Evolutionary conservation across 495 filamentous ascomycete species (phyloP).

Genomic region (Neurospora hispaniola): DNA sequence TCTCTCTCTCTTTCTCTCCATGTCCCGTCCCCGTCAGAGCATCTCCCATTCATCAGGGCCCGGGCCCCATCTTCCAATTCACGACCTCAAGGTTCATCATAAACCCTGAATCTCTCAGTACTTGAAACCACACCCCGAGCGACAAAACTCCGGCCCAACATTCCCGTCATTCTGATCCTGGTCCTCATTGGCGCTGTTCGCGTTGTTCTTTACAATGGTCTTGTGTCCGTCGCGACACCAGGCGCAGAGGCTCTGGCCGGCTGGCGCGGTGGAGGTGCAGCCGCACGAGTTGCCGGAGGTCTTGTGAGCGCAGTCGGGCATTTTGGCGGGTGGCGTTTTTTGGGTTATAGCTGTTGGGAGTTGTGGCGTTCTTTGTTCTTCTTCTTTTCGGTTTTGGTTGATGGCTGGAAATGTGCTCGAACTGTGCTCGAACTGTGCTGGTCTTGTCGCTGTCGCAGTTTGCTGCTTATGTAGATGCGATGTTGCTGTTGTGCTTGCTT

Average conservation of each 20-base stretch:
- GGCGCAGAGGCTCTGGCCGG: background rate
- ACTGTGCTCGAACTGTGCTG: background rate
- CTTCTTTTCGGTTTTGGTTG: background rate
- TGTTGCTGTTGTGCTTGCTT: background rate
- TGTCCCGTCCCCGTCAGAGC: background rate
- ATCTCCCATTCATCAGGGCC: background rate
- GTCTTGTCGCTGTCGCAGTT: background rate
- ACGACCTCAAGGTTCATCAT: background rate
- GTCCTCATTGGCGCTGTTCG: background rate
- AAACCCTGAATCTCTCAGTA: background rate
- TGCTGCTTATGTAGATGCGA: background rate
- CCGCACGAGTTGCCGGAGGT: background rate
- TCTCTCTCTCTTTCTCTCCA: background rate
- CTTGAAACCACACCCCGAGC: background rate
- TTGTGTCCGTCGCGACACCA: background rate
- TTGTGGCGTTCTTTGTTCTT: background rate
- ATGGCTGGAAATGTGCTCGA: background rate
- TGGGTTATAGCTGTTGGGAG: background rate
- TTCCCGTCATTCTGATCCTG: background rate
- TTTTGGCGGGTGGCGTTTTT: background rate
- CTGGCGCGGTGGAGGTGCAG: background rate
- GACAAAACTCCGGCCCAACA: background rate
- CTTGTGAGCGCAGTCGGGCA: background rate
- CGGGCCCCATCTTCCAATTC: background rate
- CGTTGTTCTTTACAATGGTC: background rate